These are phyloP conservation scores for Penicillium lagena DNA, from an alignment of 495 filamentous ascomycete genomes.

Conservation along the genomic window DNA sequence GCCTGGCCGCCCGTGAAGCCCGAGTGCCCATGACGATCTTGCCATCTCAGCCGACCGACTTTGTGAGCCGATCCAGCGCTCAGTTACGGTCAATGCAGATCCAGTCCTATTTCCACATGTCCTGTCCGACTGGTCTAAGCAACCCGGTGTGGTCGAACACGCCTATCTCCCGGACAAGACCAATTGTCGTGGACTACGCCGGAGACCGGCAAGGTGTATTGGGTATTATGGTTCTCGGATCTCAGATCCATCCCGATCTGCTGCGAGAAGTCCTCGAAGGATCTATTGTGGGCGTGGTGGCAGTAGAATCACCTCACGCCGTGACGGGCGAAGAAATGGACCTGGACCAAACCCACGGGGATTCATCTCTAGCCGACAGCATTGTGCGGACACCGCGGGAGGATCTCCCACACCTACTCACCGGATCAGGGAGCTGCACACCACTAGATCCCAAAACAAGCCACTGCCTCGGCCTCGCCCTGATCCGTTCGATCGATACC, in stretches of 20 bases:
- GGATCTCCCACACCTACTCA: constrained; percentile 36
- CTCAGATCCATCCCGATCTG: constrained; percentile 38
- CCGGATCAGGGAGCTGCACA: constrained; percentile 28
- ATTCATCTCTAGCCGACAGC: constrained; percentile 5
- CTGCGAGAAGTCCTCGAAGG: constrained; percentile 50
- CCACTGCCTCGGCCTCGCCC: constrained; percentile 44
- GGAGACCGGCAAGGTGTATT: constrained; percentile 44
- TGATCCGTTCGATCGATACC: constrained; percentile 42
- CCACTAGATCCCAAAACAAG: constrained; percentile 38
- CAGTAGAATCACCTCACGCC: constrained; percentile 38
- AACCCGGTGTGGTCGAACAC: constrained; percentile 40
- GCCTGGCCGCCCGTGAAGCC: constrained; percentile 25
- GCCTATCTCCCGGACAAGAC: constrained; percentile 40
- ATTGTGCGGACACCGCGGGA: constrained; percentile 28
- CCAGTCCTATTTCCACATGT: constrained; percentile 69
- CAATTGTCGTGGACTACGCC: constrained; percentile 51
- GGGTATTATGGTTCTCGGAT: constrained; percentile 48
- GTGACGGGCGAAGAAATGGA: constrained; percentile 13
- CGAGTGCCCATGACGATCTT: constrained; percentile 33
- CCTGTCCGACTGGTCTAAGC: constrained; percentile 22
- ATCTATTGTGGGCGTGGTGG: constrained; percentile 50
- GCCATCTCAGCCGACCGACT: constrained; percentile 54
- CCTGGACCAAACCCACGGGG: too few relatives aligned
- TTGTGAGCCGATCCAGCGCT: constrained; percentile 56
- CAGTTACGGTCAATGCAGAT: constrained; percentile 74